phyloP scores from a whole-genome alignment of 1,284 basidiomycete genomes.

The Rhodotorula sp. region DNA sequence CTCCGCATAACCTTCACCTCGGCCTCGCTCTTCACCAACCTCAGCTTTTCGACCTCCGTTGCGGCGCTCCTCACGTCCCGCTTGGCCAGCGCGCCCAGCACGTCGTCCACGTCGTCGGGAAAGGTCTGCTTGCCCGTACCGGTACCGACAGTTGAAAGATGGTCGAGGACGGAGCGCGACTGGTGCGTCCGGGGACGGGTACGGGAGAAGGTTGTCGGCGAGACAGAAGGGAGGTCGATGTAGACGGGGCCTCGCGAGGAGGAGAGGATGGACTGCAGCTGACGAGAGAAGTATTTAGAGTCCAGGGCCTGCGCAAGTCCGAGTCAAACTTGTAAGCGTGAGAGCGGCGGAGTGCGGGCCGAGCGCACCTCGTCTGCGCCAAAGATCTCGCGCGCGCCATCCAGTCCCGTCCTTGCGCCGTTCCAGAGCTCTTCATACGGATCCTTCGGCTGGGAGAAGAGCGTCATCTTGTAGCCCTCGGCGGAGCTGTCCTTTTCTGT shows the following conservation, averaged over 20 bases:
- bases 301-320: constrained; percentile 49
- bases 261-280: constrained; percentile 48
- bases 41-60: constrained; percentile 63
- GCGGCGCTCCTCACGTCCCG: constrained; percentile 52
- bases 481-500: constrained; percentile 49
- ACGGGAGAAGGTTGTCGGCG: constrained; percentile 15
- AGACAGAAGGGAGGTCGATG: constrained; percentile 51
- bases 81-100: constrained; percentile 48
- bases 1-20: constrained; percentile 70
- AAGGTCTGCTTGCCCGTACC: neutral
- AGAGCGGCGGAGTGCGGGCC: constrained; percentile 38
- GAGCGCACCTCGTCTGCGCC: constrained; percentile 71
- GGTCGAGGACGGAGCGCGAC: constrained; percentile 43
- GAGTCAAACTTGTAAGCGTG: neutral
- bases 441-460: constrained; percentile 83
- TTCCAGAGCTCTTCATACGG: constrained; percentile 86
- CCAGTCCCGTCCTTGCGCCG: constrained; percentile 68
- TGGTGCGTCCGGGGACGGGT: constrained; percentile 37
- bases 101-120: constrained; percentile 47
- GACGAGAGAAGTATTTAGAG: constrained; percentile 49
- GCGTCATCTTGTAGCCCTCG: constrained; percentile 80
- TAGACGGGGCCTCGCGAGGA: constrained; percentile 47
- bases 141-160: constrained; percentile 19
- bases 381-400: constrained; percentile 66
- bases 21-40: constrained; percentile 68